Base-by-base conservation (phyloP, 805 yeast species). In the Saccharomyces mikatae region DNA sequence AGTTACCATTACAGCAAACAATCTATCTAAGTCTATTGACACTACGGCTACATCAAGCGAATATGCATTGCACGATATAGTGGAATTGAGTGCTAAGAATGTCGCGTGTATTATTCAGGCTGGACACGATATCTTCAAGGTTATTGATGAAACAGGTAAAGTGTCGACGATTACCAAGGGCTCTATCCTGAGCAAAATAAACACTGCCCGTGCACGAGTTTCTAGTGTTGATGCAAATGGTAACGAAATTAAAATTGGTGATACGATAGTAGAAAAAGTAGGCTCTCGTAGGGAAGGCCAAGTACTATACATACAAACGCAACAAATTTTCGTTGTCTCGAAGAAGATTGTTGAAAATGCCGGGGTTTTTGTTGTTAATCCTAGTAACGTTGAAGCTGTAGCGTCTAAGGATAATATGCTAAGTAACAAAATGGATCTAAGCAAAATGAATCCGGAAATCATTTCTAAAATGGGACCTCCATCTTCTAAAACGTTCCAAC, bases 41-140 rank as follows among this genome's bases (percentile, higher is more conserved):
- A 82, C 92, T 10, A 77, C 87, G n/a, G 80, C 84, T 54, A 80
- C 83, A 55, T 76, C 82, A 30, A 90, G 91, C 58, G 82, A 84
- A 63, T 94, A 85, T 70, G 94, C 88, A 56, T 76, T 94, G 51
- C 95, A 89, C 65, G 97, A 92, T 67, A 77, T 94, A 56, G 96
- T 94, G 41, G 92, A 89, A 69, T 74, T 94, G 58, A 89, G 87
- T 70, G 86, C 95, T 0, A 86, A 86, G 52, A 80, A 81, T 9
- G 96, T 90, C 28, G 99, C 97, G 60, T 87, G 94, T 65, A 83
- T 94, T 57, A 84, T 91, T 56, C 86, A 85, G 60, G 92, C 96
- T 8, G 98, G 94, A 64, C 87, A 90, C 61, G 96, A 88, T 59
- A 77, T 87, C 14, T 88, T 88, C 67, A 82, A 86, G 31, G 85